Percentiles rank a stretch among this genome's conserved stretches.
Conservation (phyloP, 1,139 yeast genomes). For the Candida sanyaensis region DNA sequence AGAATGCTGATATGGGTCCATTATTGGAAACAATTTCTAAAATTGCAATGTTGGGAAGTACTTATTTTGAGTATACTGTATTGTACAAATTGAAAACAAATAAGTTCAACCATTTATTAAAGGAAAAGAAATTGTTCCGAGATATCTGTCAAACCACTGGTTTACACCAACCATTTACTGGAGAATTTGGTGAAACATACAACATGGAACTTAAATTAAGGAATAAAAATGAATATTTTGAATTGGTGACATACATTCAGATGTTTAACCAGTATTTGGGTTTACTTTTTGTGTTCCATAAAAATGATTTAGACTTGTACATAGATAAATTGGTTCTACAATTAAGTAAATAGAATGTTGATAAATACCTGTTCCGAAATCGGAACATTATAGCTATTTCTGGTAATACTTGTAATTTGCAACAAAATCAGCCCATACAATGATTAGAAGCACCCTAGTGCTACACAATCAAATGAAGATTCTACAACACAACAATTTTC, state of each 20-base stretch:
- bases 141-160: slow-evolving; percentile 14
- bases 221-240: slow-evolving; percentile 17
- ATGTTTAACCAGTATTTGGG: slow-evolving; percentile 26
- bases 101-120: slow-evolving; percentile 9
- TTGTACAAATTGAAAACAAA: neutral
- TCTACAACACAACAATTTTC: too few species aligned
- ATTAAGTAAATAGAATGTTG: neutral
- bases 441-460: too few species aligned
- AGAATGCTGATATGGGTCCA: neutral
- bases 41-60: slow-evolving; percentile 7
- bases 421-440: too few species aligned
- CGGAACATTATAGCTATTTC: neutral
- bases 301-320: slow-evolving; percentile 10
- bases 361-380: too few species aligned
- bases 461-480: too few species aligned
- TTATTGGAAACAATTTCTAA: neutral
- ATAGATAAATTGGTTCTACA: neutral
- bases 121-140: slow-evolving; percentile 21
- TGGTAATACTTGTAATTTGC: neutral
- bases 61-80: slow-evolving; percentile 9
- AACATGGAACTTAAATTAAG: slow-evolving; percentile 8
- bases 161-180: slow-evolving; percentile 5
- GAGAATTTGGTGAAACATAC: slow-evolving; percentile 15
- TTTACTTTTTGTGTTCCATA: slow-evolving; percentile 15
- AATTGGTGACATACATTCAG: slow-evolving; percentile 14